Evolutionary conservation across 495 filamentous ascomycete species (phyloP).

Genomic region (Penicillium simplicissimum): DNA sequence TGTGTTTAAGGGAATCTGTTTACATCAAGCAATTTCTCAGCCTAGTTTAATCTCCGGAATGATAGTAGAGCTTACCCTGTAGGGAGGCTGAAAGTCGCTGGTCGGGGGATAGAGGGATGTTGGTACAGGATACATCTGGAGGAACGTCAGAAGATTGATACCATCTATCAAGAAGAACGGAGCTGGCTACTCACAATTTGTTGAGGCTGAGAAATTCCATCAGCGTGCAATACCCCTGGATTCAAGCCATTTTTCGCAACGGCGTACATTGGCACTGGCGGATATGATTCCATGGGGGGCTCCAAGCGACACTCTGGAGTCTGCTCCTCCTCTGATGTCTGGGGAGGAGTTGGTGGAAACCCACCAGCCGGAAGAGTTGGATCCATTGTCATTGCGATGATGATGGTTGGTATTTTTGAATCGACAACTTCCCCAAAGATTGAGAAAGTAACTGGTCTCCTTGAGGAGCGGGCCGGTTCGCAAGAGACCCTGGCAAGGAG

Average conservation of each 20-base stretch:
- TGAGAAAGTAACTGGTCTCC: conserved; percentile 6
- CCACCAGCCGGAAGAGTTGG: not conserved
- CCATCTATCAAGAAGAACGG: not conserved
- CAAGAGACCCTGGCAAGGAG: conserved; percentile 13
- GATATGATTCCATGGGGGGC: conserved; percentile 2
- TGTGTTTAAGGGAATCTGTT: not conserved
- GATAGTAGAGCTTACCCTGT: conserved; percentile 2
- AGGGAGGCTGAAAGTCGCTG: conserved; percentile 1
- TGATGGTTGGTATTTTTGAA: conserved; percentile 1
- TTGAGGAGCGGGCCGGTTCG: conserved; percentile 6
- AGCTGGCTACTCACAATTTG: conserved; percentile 5
- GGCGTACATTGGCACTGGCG: conserved; percentile 9
- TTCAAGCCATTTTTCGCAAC: not conserved
- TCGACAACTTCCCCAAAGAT: not conserved
- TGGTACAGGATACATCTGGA: not conserved
- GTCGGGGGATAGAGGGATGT: not conserved
- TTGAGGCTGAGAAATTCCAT: not conserved
- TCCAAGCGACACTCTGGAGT: not conserved
- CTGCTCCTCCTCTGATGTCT: conserved; percentile 14
- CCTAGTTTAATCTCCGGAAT: not conserved
- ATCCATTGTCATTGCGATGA: conserved; percentile 6
- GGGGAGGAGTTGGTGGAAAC: conserved; percentile 19
- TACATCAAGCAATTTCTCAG: not conserved
- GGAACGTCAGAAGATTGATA: not conserved
- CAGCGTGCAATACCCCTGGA: not conserved